Evolutionary conservation across 2,329 filamentous ascomycete genomes (phyloP).

Genomic region (Cercospora canescens): DNA sequence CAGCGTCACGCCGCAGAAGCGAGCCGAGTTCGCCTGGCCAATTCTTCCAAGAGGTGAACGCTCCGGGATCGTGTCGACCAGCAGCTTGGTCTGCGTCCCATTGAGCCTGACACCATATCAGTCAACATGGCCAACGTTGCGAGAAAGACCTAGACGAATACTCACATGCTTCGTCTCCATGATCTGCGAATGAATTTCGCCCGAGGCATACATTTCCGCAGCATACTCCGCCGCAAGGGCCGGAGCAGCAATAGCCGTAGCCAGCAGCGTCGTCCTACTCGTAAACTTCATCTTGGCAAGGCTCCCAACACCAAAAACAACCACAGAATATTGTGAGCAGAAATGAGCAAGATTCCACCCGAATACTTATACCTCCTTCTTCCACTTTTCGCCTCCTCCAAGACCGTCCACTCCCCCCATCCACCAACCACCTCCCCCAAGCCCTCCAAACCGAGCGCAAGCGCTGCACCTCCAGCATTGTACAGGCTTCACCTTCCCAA

Average conservation of each 20-base stretch:
- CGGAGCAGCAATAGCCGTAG: conserved; percentile 17
- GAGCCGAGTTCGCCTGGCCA: not conserved
- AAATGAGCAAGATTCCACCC: not conserved
- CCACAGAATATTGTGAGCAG: not conserved
- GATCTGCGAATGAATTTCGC: conserved; percentile 21
- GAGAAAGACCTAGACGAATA: not conserved
- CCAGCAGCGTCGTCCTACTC: conserved; percentile 9
- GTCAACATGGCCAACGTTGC: not conserved
- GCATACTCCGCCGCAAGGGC: conserved; percentile 9
- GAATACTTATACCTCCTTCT: not conserved
- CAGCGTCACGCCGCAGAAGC: not conserved
- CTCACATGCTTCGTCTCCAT: conserved; percentile 23
- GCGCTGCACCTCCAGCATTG: not conserved
- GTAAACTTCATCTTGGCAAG: conserved; percentile 22
- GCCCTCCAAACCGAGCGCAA: not conserved
- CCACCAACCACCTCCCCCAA: not conserved
- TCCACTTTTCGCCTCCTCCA: not conserved
- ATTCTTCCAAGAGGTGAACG: not conserved
- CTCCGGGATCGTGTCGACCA: not conserved
- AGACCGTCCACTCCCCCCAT: not conserved
- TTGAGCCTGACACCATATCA: not conserved
- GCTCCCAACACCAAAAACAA: not conserved
- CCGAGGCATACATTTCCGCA: conserved; percentile 19
- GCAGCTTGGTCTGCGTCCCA: not conserved
- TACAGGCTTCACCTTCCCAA: not conserved